Conservation (phyloP, 1,139 yeast species). For the Debaryomyces fabryi region DNA sequence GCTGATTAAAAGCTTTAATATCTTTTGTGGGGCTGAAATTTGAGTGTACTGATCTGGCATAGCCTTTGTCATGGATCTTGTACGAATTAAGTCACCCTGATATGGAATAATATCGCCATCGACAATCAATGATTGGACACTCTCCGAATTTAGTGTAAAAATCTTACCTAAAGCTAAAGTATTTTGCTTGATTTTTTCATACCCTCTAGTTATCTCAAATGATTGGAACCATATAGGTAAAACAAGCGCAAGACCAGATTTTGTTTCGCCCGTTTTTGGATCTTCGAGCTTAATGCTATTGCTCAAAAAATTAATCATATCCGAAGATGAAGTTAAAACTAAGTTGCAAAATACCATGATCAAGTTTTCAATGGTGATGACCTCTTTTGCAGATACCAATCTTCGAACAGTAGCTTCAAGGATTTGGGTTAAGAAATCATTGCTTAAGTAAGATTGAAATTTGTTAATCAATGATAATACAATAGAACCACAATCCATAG, state of each 20-base stretch:
- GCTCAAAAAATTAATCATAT: slow-evolving; percentile 62
- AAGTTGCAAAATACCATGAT: slow-evolving; percentile 76
- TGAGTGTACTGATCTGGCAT: slow-evolving; percentile 66
- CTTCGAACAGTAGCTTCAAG: slow-evolving; percentile 74
- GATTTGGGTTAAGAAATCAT: slow-evolving; percentile 56
- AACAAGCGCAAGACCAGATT: slow-evolving; percentile 27
- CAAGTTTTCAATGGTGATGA: slow-evolving; percentile 75
- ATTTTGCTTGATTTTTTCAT: slow-evolving; percentile 69
- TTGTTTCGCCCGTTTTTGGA: slow-evolving; percentile 23
- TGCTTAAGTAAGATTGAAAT: slow-evolving; percentile 54
- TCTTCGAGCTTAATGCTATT: slow-evolving; percentile 38
- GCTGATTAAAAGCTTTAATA: slow-evolving; percentile 65
- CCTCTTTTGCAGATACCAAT: slow-evolving; percentile 63
- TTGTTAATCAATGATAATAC: slow-evolving; percentile 66
- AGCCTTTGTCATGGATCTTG: slow-evolving; percentile 80
- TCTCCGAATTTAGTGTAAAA: slow-evolving; percentile 57
- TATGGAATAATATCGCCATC: slow-evolving; percentile 78
- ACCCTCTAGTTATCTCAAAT: slow-evolving; percentile 81
- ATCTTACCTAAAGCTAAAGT: slow-evolving; percentile 67
- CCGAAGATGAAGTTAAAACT: slow-evolving; percentile 59
- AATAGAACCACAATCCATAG: slow-evolving; percentile 70
- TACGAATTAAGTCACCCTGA: slow-evolving; percentile 64
- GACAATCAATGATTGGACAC: slow-evolving; percentile 57
- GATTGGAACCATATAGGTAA: slow-evolving; percentile 78
- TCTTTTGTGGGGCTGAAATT: slow-evolving; percentile 71